These are phyloP conservation scores for Amyloporia xantha DNA, from an alignment of 768 basidiomycete genomes.

Conservation along the genomic window DNA sequence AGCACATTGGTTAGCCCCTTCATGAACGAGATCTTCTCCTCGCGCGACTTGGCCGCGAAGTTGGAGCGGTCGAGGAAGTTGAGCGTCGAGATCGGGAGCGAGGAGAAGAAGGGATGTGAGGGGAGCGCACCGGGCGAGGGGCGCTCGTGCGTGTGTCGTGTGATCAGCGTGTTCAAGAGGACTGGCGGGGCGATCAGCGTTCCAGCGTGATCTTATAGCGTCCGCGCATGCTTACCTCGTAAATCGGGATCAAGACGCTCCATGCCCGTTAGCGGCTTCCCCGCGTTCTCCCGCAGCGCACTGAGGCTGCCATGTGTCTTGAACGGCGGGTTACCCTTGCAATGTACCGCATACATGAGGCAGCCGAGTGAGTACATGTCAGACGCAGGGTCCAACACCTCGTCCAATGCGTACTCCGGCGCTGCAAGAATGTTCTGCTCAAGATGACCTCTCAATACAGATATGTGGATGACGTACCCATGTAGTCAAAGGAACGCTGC, in stretches of 20 bases:
- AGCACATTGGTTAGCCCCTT: constrained; percentile 80
- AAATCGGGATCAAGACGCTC: constrained; percentile 64
- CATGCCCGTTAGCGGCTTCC: constrained; percentile 55
- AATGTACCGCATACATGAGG: constrained; percentile 86
- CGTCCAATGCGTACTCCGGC: constrained; percentile 92
- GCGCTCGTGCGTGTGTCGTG: constrained; percentile 64
- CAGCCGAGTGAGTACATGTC: constrained; percentile 94
- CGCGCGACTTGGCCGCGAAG: constrained; percentile 88
- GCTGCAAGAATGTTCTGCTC: constrained; percentile 47
- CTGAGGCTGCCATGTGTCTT: constrained; percentile 74
- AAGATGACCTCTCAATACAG: background rate
- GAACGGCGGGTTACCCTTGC: constrained; percentile 82
- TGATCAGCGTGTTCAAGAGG: constrained; percentile 74
- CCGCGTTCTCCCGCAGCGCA: constrained; percentile 62
- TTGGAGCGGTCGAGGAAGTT: constrained; percentile 95
- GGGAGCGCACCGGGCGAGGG: constrained; percentile 78
- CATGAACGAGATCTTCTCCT: constrained; percentile 96
- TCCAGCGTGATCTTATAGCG: constrained; percentile 4
- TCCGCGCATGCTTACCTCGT: constrained; percentile 43
- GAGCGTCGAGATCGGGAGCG: constrained; percentile 89
- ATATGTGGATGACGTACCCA: constrained; percentile 49
- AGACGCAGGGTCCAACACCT: constrained; percentile 76
- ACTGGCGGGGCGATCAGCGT: constrained; percentile 36
- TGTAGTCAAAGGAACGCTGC: constrained; percentile 92
- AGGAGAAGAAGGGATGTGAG: constrained; percentile 88